phyloP scores from a whole-genome alignment of 2,329 filamentous ascomycete species.

The Clathrospora elynae region DNA sequence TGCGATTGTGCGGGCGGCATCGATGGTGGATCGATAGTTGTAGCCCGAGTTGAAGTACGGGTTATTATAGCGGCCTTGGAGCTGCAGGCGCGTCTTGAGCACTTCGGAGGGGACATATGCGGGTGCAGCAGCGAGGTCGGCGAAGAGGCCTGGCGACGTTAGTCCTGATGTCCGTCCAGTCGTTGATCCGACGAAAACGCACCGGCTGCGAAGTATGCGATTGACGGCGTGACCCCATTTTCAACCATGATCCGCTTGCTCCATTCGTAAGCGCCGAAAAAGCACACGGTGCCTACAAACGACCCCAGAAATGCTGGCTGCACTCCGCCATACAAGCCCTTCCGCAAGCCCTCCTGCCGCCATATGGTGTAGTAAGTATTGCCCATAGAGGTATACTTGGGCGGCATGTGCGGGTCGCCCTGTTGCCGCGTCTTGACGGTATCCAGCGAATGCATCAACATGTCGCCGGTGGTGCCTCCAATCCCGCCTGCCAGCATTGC shows the following conservation, averaged over 20 bases:
- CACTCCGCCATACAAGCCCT: conserved; percentile 92
- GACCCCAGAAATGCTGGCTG: conserved; percentile 88
- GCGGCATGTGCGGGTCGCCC: conserved; percentile 89
- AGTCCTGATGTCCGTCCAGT: too few relatives aligned
- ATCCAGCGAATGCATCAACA: conserved; percentile 98
- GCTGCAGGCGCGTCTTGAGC: conserved; percentile 92
- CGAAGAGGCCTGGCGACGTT: conserved; percentile 73
- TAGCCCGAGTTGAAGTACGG: conserved; percentile 92
- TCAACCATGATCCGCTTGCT: conserved; percentile 91
- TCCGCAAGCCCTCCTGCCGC: conserved; percentile 83
- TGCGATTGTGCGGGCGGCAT: conserved; percentile 85
- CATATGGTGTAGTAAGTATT: conserved; percentile 92
- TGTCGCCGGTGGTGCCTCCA: conserved; percentile 90
- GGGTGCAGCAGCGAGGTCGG: conserved; percentile 87
- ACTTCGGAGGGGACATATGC: conserved; percentile 98
- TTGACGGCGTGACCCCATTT: conserved; percentile 75
- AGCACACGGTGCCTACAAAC: conserved; percentile 90
- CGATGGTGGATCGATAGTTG: conserved; percentile 85
- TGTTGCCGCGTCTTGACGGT: conserved; percentile 98
- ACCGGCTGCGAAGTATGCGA: conserved; percentile 88
- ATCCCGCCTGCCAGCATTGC: conserved; percentile 94
- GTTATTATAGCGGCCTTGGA: conserved; percentile 95
- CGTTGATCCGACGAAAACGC: conserved; percentile 38
- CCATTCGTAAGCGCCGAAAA: conserved; percentile 96
- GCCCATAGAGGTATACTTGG: conserved; percentile 88